Evolutionary conservation across 192 early-diverging fungal genomes (phyloP), one percentile per base, ranked within the genome.

Genomic region (Funneliformis mosseae): DNA sequence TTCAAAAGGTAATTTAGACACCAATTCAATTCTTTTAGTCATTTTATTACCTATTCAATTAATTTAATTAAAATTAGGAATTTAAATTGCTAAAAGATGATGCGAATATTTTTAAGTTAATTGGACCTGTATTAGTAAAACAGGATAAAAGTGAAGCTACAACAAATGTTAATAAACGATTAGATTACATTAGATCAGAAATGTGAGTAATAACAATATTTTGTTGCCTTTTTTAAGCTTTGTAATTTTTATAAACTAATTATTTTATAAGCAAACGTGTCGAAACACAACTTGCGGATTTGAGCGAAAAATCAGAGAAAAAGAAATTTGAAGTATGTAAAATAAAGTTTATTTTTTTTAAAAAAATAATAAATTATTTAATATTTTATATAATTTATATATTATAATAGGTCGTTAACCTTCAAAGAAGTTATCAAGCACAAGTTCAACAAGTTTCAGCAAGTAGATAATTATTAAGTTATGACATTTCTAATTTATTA

Each of bases 91-190:
- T 99, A 75, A 91, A 94, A 43, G 90, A 91, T 33, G 93, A 93
- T 64, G 88, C 96, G 41, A 93, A 91, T 68, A 92, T 99, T 25
- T 99, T 95, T 90, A 99, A 99, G 82, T 86, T 99, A 72, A 94
- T 97, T 78, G 98, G 98, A 0, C 98, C 98, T 28, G 97, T 97
- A 14, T 87, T 99, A 38, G 94, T 98, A 12, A 97, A 94, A 87
- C 97, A 99, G 83, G 97, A 97, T 5, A 90, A 88, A 76, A 66
- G 84, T 8, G 98, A 99, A 83, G 96, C 98, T 12, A 84, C 80
- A 21, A 83, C 89, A 12, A 98, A 99, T 82, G 96, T 99, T 21
- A 90, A 94, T 78, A 98, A 98, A 85, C 95, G 98, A 74, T 90
- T 99, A 62, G 95, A 97, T 77, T 96, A 92, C 71, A 99, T 99